Percentiles rank a stretch among this genome's conserved stretches.
Evolutionary conservation across 371 early-diverging fungal genomes (phyloP).

Genomic region (Basidiobolus meristosporus): DNA sequence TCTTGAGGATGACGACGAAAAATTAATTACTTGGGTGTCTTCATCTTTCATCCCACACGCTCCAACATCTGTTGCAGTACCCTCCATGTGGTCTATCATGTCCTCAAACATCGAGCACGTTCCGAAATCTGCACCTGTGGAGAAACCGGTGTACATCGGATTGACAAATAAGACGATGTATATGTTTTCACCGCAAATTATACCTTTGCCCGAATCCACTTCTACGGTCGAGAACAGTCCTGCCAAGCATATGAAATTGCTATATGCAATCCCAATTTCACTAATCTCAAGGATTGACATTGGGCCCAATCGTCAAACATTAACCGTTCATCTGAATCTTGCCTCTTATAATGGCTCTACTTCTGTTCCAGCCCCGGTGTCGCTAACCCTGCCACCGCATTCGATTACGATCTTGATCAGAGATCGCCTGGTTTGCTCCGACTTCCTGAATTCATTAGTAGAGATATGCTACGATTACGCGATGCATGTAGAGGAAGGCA

Average conservation of each 20-base stretch:
- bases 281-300: not conserved
- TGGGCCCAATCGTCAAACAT: not conserved
- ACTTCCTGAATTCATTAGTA: not conserved
- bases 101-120: not conserved
- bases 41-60: slow-evolving; percentile 1
- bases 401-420: not conserved
- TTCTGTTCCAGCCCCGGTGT: no score
- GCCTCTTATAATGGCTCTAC: no score
- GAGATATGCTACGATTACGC: not conserved
- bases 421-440: not conserved
- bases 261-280: not conserved
- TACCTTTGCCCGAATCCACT: no score
- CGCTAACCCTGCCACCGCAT: not conserved
- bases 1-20: not conserved
- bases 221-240: no score
- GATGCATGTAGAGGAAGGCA: no score
- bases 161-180: not conserved
- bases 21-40: not conserved
- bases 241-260: not conserved
- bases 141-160: not conserved
- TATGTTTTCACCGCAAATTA: not conserved
- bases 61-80: not conserved
- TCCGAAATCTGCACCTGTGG: not conserved
- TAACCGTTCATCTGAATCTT: no score
- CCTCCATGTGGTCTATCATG: not conserved